Conservation (phyloP, 257 asterid species). For the Echites panduratus region DNA sequence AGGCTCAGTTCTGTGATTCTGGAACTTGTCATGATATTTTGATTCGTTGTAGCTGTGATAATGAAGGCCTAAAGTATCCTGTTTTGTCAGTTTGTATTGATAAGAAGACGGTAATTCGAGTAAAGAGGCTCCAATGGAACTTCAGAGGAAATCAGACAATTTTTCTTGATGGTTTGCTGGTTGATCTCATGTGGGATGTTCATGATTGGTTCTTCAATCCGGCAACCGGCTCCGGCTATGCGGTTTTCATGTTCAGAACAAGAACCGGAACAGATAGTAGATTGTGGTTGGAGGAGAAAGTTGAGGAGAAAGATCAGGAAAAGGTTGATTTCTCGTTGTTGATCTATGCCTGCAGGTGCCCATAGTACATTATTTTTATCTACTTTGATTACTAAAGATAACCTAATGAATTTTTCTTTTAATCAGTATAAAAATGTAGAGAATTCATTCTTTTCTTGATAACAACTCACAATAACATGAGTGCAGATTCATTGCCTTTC, state of each 20-base stretch:
- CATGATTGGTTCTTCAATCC: conserved; percentile 74
- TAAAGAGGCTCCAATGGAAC: conserved; percentile 92
- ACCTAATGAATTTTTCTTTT: background rate
- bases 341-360: conserved; percentile 53
- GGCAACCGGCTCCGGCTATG: conserved; percentile 31
- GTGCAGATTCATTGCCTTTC: background rate
- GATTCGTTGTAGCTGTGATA: conserved; percentile 59
- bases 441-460: conserved; percentile 9
- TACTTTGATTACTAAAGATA: background rate
- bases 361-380: background rate
- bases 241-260: conserved; percentile 89
- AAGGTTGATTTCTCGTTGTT: conserved; percentile 66
- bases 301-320: conserved; percentile 52
- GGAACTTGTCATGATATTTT: conserved; percentile 56
- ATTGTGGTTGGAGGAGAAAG: conserved; percentile 79
- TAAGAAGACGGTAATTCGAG: conserved; percentile 59
- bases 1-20: conserved; percentile 50
- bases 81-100: conserved; percentile 63
- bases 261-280: conserved; percentile 86
- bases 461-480: conserved; percentile 2
- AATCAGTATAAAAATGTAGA: background rate
- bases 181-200: conserved; percentile 97
- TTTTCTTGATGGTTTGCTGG: conserved; percentile 67
- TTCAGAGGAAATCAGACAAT: conserved; percentile 91
- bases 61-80: conserved; percentile 57